Evolutionary conservation across 2,329 filamentous ascomycete species (phyloP), one percentile per base, ranked within the genome.

Genomic region (Colletotrichum higginsianum): DNA sequence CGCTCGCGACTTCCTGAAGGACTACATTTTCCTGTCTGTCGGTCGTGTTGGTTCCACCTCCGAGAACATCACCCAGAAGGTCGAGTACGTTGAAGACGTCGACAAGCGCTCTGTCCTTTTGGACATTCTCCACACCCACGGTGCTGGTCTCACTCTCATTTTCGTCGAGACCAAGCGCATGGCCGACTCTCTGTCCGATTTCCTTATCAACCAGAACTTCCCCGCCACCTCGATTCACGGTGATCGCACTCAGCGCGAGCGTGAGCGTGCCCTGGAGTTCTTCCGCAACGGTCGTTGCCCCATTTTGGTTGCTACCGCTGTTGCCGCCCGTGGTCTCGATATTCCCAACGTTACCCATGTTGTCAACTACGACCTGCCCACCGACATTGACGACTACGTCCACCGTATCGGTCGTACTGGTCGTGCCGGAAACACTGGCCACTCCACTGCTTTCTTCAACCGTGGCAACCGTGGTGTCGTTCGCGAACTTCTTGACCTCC

Each of bases 111-210:
- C 96, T 67, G 95, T 98, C 75, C 91, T 99, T 60, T 90, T 99
- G 73, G 96, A 99, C 79, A 98, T 99, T 76, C 92, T 99, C 66
- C 96, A 98, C 89, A 98, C 94, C 52, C 94, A 98, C 79, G 94
- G 92, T 71, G 93, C 86, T 73, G 95, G 95, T 79, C 89, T 98
- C 73, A 98, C 96, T 18, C 87, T 99, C 74, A 98, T 99, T 81
- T 99, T 99, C 85, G 96, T 99, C 74, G 96, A 98, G 89, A 98
- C 96, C 73, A 99, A 99, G 92, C 96, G 96, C 78, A 98, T 98
- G 95, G 96, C 96, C 73, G 96, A 99, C 84, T 96, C 95, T 18
- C 88, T 99, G 66, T 98, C 95, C 74, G 96, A 99, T 82, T 99
- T 98, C 89, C 87, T 99, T 73, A 97, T 98, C 87, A 98, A 98